Evolutionary conservation across 192 early-diverging fungal genomes (phyloP).

Genomic region (Dimargaris xerosporica): DNA sequence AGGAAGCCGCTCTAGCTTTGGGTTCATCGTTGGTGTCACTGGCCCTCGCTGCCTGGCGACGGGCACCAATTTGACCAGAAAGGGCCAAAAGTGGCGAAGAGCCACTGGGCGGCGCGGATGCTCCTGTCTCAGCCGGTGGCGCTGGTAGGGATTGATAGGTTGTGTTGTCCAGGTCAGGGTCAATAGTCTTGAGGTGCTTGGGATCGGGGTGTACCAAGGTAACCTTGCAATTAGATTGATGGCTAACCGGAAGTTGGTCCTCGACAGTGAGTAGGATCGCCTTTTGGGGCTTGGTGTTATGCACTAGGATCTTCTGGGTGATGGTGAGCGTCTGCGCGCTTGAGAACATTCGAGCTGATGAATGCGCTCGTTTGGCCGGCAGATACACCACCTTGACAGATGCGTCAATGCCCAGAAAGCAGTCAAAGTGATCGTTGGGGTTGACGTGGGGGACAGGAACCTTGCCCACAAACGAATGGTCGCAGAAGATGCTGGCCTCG

Average conservation of each 20-base stretch:
- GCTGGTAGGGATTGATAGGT: too few species aligned
- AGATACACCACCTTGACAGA: not conserved
- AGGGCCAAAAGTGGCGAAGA: too few species aligned
- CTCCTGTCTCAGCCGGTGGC: too few species aligned
- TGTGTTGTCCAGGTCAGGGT: not conserved
- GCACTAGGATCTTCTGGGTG: not conserved
- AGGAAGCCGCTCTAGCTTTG: too few species aligned
- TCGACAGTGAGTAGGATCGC: not conserved
- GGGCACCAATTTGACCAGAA: too few species aligned
- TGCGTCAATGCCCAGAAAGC: conserved; percentile 4
- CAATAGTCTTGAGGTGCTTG: not conserved
- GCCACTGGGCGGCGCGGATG: too few species aligned
- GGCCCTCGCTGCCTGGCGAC: too few species aligned
- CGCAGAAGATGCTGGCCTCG: conserved; percentile 6
- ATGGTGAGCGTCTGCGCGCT: not conserved
- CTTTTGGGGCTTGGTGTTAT: not conserved
- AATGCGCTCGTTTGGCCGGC: not conserved
- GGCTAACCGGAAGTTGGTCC: not conserved
- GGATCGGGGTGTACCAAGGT: not conserved
- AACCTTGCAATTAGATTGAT: not conserved
- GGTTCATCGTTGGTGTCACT: too few species aligned
- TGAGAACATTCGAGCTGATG: not conserved
- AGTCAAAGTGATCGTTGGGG: not conserved
- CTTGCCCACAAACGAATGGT: not conserved
- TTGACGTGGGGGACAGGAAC: not conserved